Percentiles rank a stretch among this genome's conserved stretches.
Conservation (phyloP, 805 yeast genomes). For the Pichia kluyveri region DNA sequence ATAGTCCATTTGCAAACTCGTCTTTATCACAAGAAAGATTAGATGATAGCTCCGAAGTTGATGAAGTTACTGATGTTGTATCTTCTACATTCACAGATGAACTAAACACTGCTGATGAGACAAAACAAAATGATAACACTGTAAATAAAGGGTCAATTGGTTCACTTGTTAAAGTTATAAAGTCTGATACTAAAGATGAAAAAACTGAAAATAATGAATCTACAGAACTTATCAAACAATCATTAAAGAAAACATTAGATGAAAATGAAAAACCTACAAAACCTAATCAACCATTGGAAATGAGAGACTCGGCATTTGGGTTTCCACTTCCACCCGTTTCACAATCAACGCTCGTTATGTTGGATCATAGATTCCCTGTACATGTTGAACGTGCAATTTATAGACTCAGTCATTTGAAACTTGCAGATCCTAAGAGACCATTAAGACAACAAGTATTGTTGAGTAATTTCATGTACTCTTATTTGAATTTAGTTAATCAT, state of each 20-base stretch:
- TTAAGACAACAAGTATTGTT: conserved; percentile 85
- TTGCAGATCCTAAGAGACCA: conserved; percentile 90
- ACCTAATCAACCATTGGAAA: conserved; percentile 49
- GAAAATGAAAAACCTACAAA: conserved; percentile 24
- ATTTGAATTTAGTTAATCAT: conserved; percentile 88
- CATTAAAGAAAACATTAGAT: conserved; percentile 19
- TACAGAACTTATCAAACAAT: conserved; percentile 5
- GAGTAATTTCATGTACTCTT: conserved; percentile 96
- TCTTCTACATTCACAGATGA: no score
- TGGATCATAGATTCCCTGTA: conserved; percentile 80
- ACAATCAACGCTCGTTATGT: conserved; percentile 66
- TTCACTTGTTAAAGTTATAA: background rate
- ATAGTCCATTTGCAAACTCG: no score
- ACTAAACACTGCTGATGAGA: no score
- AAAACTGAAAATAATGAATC: conserved; percentile 1
- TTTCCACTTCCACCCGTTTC: conserved; percentile 81
- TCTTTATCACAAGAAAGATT: no score
- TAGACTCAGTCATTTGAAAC: conserved; percentile 81
- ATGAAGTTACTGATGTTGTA: no score
- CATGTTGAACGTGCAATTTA: conserved; percentile 96
- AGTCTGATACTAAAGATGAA: background rate
- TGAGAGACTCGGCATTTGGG: conserved; percentile 78
- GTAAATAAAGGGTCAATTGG: background rate
- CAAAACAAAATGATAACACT: no score
- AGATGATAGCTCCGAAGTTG: no score